Evolutionary conservation across 2,329 filamentous ascomycete species (phyloP), one percentile per base, ranked within the genome.

Genomic region (Epichloe scottii): DNA sequence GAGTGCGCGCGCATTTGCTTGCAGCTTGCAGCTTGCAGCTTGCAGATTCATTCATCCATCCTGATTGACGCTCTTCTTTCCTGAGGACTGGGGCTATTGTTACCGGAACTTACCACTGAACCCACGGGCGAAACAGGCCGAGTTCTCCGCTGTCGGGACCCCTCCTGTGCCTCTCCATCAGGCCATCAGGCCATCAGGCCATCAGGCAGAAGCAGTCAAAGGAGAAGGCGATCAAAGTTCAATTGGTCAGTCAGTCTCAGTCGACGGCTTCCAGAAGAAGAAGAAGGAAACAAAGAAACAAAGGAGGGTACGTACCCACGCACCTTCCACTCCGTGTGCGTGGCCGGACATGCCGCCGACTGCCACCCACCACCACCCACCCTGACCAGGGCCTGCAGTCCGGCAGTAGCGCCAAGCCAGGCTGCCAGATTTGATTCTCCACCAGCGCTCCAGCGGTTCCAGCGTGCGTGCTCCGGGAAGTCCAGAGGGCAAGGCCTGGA

Each of bases 371-470:
- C 37, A 38, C 37, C n/a, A 12, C 6, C 26, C 26, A 19, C 19
- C 19, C 34, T 30, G 21, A 37, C 21, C 21, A 45, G 30, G 26
- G 42, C 19, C 35, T 11, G 26, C 33, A 39, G 40, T 39, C 26
- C 26, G 8, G 26, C 26, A 26, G 17, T 45, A 38, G 34, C 51
- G 46, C 23, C 46, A 40, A 33, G 46, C 45, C 46, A 51, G 46
- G 45, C 46, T 40, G 50, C 40, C 45, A 48, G 49, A 45, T 45
- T 51, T 43, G 50, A 42, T 35, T 34, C 50, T 48, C 50, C 49
- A 51, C 42, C 42, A 15, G n/a, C 30, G 35, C 33, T 38, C 26
- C 35, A 11, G 30, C 26, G 3, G 30, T 30, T 30, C 10, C 30
- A 3, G 30, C 30, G 30, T 10, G 39, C 19, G 35, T 38, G 44